A percentile compares a stretch with the other conserved stretches of the same genome.
These are phyloP conservation scores for Ogataea glucozyma DNA, from an alignment of 805 yeast species.

Conservation along the genomic window DNA sequence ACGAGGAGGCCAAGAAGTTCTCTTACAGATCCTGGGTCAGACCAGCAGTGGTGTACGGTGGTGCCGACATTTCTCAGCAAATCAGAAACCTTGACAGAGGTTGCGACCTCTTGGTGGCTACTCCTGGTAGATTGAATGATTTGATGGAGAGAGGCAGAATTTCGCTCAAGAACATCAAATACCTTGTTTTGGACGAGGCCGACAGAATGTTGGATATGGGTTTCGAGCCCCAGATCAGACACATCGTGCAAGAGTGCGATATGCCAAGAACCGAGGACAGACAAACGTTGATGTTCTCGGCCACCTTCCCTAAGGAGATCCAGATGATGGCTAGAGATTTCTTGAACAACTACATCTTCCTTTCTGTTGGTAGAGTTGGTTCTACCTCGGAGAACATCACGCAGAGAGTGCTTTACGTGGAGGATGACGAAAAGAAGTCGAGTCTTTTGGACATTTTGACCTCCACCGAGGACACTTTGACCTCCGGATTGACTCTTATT, in stretches of 20 bases:
- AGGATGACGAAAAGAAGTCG: slow-evolving; percentile 88
- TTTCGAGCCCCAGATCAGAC: slow-evolving; percentile 99
- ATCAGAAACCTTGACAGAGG: slow-evolving; percentile 87
- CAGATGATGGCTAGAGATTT: slow-evolving; percentile 97
- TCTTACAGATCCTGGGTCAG: slow-evolving; percentile 98
- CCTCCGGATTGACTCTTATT: slow-evolving; percentile 81
- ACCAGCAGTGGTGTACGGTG: slow-evolving; percentile 97
- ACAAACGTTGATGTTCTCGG: slow-evolving; percentile 98
- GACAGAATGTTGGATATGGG: slow-evolving; percentile 99
- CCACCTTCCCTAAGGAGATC: slow-evolving; percentile 98
- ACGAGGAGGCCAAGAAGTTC: slow-evolving; percentile 92
- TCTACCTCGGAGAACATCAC: slow-evolving; percentile 98
- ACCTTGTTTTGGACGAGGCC: slow-evolving; percentile 96
- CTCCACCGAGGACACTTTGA: slow-evolving; percentile 58
- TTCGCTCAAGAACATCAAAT: slow-evolving; percentile 85
- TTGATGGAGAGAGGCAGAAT: slow-evolving; percentile 92
- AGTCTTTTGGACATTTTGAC: slow-evolving; percentile 84
- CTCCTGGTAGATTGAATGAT: slow-evolving; percentile 99
- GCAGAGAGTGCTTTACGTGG: slow-evolving; percentile 89
- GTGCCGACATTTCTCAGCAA: slow-evolving; percentile 91
- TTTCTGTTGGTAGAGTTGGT: slow-evolving; percentile 98
- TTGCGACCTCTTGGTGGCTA: slow-evolving; percentile 94
- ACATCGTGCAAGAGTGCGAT: slow-evolving; percentile 95
- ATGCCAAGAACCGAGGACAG: slow-evolving; percentile 91
- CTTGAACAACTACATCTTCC: slow-evolving; percentile 91